Conservation (phyloP, 2,329 filamentous ascomycete species). For the Cylindrodendrum hubeiense region DNA sequence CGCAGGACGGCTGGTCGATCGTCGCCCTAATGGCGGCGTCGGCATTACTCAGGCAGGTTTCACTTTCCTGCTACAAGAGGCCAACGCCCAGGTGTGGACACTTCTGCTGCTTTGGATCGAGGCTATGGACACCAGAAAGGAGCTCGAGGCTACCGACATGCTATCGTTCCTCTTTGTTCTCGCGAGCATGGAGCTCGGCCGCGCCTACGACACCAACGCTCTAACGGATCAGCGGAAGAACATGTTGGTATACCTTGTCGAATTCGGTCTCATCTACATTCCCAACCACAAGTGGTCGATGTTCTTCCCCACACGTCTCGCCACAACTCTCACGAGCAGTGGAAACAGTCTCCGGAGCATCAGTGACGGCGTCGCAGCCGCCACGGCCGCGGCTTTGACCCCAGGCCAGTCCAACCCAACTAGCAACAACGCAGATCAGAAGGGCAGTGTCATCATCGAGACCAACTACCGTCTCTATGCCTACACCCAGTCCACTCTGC, state of each 20-base stretch:
- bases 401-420: constrained; percentile 52
- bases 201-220: constrained; percentile 88
- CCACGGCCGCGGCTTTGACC: constrained; percentile 61
- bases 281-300: constrained; percentile 68
- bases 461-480: constrained; percentile 98
- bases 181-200: constrained; percentile 90
- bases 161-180: constrained; percentile 97
- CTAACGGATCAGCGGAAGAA: constrained; percentile 85
- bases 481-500: constrained; percentile 92
- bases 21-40: constrained; percentile 71
- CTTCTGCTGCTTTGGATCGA: constrained; percentile 93
- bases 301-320: constrained; percentile 92
- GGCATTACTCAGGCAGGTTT: constrained; percentile 94
- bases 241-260: constrained; percentile 90
- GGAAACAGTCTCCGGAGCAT: constrained; percentile 78
- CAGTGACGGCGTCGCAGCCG: constrained; percentile 76
- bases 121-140: constrained; percentile 71
- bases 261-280: constrained; percentile 92
- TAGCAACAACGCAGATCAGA: constrained; percentile 58
- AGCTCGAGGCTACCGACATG: constrained; percentile 91
- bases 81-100: constrained; percentile 98
- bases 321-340: constrained; percentile 92
- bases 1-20: constrained; percentile 83
- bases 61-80: constrained; percentile 92
- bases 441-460: constrained; percentile 94